Base-by-base conservation (phyloP, 2,329 filamentous ascomycete genomes). In the Sporothrix schenckii region DNA sequence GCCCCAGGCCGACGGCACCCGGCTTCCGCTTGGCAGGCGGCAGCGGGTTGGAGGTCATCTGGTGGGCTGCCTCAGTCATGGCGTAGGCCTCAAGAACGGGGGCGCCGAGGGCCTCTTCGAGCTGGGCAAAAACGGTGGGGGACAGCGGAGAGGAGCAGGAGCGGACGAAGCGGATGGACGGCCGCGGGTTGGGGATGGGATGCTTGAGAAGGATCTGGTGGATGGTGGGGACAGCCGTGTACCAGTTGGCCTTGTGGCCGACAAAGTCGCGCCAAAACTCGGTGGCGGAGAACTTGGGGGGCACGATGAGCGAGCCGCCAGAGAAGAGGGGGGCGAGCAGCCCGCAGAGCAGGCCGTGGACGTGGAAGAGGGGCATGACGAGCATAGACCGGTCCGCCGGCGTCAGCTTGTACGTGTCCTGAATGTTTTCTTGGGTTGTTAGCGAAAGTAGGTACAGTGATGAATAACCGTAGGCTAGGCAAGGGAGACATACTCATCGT, bases 351-450 rank as follows among this genome's bases (percentile, higher is more conserved):
- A 97, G 85, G n/a, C 93, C 93, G 77, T 95, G 92, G 65, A 96
- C 92, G 80, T 96, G 92, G 84, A 96, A 96, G 1, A 96, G 85
- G 21, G 92, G 92, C 92, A 96, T 96, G 72, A 96, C 92, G 19
- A 96, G 86, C 86, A 93, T 90, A 39, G 92, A 94, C 61, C 92
- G 88, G 79, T 96, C 92, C 68, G 85, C 78, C 6, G 87, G 79
- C 0, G 87, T 89, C 72, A 96, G 85, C 70, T 90, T 80, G 79
- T 96, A 96, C 7, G 92, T 96, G 71, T 85, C 83, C 77, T 91
- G 85, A 77, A 96, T 93, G 80, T 95, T 96, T 76, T 86, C 86
- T 89, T 74, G 3, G 53, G 1, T 13, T 13, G 72, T 69, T 54
- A 73, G 73, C 41, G 21, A 47, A 4, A 13, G 27, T 13, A 1